phyloP scores from a whole-genome alignment of 306 rosid species.

The Datisca glomerata region DNA sequence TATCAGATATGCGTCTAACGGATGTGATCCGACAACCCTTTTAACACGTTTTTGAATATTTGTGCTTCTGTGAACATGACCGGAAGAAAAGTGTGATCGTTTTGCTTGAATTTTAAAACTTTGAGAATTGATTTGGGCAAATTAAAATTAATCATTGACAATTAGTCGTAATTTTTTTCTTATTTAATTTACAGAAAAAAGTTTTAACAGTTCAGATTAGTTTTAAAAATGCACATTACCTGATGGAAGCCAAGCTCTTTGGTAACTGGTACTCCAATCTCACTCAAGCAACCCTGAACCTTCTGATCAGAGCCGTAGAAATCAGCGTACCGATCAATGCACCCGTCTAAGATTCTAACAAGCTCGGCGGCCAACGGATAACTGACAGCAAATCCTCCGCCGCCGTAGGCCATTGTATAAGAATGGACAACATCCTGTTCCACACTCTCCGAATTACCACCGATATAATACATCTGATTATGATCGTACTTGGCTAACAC shows the following conservation, averaged over 20 bases:
- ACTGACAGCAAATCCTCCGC: constrained; percentile 70
- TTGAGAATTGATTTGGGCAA: too few species aligned
- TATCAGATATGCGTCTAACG: too few species aligned
- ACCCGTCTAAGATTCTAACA: constrained; percentile 48
- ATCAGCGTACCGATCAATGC: constrained; percentile 44
- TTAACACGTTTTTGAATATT: neutral
- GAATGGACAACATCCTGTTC: constrained; percentile 48
- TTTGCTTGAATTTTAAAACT: too few species aligned
- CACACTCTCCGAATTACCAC: constrained; percentile 69
- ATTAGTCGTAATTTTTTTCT: too few species aligned
- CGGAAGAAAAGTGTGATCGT: too few species aligned
- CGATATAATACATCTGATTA: constrained; percentile 67
- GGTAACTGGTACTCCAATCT: constrained; percentile 64
- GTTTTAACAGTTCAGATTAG: too few species aligned
- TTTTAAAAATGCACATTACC: too few species aligned
- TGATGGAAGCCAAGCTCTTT: constrained; percentile 81
- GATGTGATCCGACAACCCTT: neutral
- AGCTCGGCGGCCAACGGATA: constrained; percentile 51
- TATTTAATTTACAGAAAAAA: too few species aligned
- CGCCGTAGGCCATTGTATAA: constrained; percentile 59
- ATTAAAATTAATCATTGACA: too few species aligned
- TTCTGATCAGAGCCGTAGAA: constrained; percentile 62
- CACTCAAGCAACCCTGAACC: constrained; percentile 52
- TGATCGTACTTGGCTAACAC: constrained; percentile 62
- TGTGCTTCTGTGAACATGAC: too few species aligned